These are phyloP conservation scores for Saccharomyces hybrid DNA, from an alignment of 1,139 yeast species.

Conservation along the genomic window DNA sequence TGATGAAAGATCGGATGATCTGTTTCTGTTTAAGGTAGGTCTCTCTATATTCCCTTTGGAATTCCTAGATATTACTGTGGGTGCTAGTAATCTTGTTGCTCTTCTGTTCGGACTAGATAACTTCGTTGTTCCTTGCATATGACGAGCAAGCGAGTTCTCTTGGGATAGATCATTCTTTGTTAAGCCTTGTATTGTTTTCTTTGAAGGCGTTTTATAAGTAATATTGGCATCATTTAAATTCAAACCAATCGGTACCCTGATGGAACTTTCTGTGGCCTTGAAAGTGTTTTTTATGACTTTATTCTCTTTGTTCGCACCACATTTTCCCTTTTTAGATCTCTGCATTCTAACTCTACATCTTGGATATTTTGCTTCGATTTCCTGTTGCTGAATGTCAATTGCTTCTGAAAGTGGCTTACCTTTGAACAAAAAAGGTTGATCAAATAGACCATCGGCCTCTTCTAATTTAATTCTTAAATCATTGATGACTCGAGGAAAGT, in stretches of 20 bases:
- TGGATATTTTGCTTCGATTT: conserved; percentile 29
- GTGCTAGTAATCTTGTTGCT: conserved; percentile 10
- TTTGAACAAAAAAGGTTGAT: conserved; percentile 38
- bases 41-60: background rate
- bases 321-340: background rate
- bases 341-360: conserved; percentile 25
- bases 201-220: conserved; percentile 1
- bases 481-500: conserved; percentile 56
- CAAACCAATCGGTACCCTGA: background rate
- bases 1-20: conserved; percentile 1
- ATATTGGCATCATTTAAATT: background rate
- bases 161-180: conserved; percentile 1
- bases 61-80: conserved; percentile 10
- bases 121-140: conserved; percentile 10
- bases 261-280: background rate
- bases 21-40: background rate
- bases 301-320: conserved; percentile 3
- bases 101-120: conserved; percentile 14
- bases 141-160: conserved; percentile 3
- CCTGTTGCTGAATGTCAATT: conserved; percentile 39
- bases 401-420: conserved; percentile 44
- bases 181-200: background rate
- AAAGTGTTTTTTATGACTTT: background rate
- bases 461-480: conserved; percentile 43
- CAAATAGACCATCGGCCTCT: conserved; percentile 39